phyloP scores from a whole-genome alignment of 306 rosid species.

The Inga oerstediana region DNA sequence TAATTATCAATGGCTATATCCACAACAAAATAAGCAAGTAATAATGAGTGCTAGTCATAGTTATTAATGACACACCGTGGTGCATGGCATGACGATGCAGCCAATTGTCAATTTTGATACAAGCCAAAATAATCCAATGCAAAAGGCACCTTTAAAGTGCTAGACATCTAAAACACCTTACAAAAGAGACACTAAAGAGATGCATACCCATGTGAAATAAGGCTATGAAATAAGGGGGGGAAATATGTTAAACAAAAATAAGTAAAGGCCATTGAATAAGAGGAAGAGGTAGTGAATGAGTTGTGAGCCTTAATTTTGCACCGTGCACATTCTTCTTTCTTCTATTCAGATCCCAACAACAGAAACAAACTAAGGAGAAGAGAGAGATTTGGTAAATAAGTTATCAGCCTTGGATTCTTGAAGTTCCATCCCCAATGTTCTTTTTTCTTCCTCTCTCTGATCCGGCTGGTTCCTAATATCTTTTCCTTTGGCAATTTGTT shows the following conservation, averaged over 20 bases:
- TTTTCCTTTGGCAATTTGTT: not conserved
- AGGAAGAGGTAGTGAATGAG: not conserved
- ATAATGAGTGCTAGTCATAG: not conserved
- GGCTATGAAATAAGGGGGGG: not conserved
- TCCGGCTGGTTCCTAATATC: not conserved
- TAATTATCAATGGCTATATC: not conserved
- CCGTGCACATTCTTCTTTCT: not conserved
- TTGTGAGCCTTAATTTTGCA: not conserved
- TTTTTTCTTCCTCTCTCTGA: not conserved
- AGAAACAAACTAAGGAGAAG: not conserved
- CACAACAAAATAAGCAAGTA: not conserved
- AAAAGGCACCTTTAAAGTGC: not conserved
- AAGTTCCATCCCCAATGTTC: not conserved
- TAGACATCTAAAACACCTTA: not conserved
- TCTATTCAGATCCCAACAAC: not conserved
- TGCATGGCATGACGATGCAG: not conserved
- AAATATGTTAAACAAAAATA: not conserved
- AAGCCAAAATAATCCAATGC: not conserved
- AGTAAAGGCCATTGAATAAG: not conserved
- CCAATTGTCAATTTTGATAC: not conserved
- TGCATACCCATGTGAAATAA: not conserved
- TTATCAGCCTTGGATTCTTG: not conserved
- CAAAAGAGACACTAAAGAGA: not conserved
- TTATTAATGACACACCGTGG: not conserved
- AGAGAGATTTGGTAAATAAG: not conserved